These are phyloP conservation scores for Lanmaoa pseudosensibilis DNA, from an alignment of 768 basidiomycete genomes.

Conservation along the genomic window DNA sequence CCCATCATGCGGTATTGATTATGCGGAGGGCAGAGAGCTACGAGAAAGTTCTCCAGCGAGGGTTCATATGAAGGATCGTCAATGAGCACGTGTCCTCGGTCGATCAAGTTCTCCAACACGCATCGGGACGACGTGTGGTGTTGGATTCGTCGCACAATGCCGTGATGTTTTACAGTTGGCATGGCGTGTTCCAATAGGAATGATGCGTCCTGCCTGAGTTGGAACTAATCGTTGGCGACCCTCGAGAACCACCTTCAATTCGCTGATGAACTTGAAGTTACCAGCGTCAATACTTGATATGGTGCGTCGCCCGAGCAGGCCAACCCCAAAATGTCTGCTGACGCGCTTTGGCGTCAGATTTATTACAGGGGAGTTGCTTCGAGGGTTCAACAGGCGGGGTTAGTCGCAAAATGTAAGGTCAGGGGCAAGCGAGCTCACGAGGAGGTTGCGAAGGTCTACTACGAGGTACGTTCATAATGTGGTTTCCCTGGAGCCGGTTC, in stretches of 20 bases:
- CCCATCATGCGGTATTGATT: too few relatives aligned
- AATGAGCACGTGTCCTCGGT: too few relatives aligned
- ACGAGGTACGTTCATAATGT: constrained; percentile 58
- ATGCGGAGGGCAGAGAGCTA: too few relatives aligned
- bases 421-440: constrained; percentile 86
- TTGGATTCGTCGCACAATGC: too few relatives aligned
- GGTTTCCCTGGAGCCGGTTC: constrained; percentile 62
- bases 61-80: too few relatives aligned
- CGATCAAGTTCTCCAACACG: too few relatives aligned
- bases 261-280: constrained; percentile 64
- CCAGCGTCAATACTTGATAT: constrained; percentile 56
- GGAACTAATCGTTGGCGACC: constrained; percentile 35
- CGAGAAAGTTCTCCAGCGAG: too few relatives aligned
- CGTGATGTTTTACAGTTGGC: too few relatives aligned
- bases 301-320: constrained; percentile 40
- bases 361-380: constrained; percentile 58
- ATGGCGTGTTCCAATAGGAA: too few relatives aligned
- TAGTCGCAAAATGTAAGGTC: constrained; percentile 70
- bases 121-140: too few relatives aligned
- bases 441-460: constrained; percentile 80
- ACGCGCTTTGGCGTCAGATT: constrained; percentile 37
- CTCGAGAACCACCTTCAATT: constrained; percentile 55
- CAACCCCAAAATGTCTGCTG: neutral
- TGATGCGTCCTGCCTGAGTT: too few relatives aligned
- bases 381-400: constrained; percentile 66